Conservation (phyloP, 148 eudicot genomes). For the Polygonum aviculare region DNA sequence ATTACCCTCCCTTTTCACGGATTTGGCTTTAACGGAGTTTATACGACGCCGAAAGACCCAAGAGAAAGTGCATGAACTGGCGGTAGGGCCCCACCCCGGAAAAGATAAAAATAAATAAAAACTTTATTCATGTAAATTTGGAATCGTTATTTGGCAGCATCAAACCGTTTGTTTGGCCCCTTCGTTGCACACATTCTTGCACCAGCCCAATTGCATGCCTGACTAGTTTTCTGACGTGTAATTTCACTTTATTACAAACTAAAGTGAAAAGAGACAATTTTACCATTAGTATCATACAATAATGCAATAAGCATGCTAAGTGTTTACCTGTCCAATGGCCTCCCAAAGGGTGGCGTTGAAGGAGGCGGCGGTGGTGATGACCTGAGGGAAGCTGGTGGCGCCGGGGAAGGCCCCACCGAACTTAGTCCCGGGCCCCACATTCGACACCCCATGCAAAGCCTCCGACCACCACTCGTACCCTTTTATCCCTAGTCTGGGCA, state of each 20-base stretch:
- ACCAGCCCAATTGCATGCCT: not conserved
- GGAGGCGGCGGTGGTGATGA: slow-evolving; percentile 80
- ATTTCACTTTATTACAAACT: not conserved
- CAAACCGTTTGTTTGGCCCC: slow-evolving; percentile 10
- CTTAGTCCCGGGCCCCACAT: slow-evolving; percentile 73
- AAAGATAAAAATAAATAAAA: not conserved
- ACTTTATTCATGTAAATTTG: not conserved
- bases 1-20: not conserved
- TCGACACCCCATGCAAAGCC: slow-evolving; percentile 89
- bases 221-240: not conserved
- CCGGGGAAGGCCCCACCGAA: slow-evolving; percentile 59
- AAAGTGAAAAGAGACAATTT: not conserved
- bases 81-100: not conserved
- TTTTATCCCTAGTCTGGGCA: slow-evolving; percentile 61
- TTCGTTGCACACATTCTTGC: not conserved
- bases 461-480: slow-evolving; percentile 99
- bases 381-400: slow-evolving; percentile 93
- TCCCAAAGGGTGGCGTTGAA: slow-evolving; percentile 77
- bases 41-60: not conserved
- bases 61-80: not conserved
- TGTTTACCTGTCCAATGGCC: slow-evolving; percentile 65
- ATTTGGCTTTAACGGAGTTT: not conserved
- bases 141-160: not conserved
- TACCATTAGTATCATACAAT: not conserved
- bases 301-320: not conserved